Base-by-base conservation (phyloP, 1,139 yeast species). In the Nakaseomyces sp. region DNA sequence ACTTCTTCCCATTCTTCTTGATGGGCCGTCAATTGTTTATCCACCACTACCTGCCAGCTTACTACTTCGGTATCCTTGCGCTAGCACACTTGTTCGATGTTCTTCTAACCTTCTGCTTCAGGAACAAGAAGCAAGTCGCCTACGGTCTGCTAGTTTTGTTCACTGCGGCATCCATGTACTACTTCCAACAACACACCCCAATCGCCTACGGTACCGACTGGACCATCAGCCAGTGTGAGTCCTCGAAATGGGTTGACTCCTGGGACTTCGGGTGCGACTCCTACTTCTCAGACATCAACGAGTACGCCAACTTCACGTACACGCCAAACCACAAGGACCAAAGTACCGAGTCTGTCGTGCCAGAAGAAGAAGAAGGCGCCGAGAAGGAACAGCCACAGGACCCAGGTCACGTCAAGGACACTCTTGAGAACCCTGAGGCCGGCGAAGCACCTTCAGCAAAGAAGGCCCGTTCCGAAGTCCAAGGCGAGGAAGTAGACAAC, bases 1-100 rank as follows among this genome's bases (percentile, higher is more conserved):
- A 89, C 66, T 85, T 81, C 63, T 67, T 75, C 55, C 98, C 98
- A 50, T 89, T 91, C 47, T 86, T 77, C 69, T 70, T 91, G 49
- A 87, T 91, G 96, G 93, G 83, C 26, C 81, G 96, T 66, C 96
- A 89, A 67, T 69, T 89, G 64, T 89, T 89, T 70, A 71, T 91
- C 57, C 96, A 89, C 64, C 96, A 89, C 65, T 89, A 89, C 65
- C 70, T 91, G 52, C 96, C 95, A 46, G 82, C 96, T 4, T 77
- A 85, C 43, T 91, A 88, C 68, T 89, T 91, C 66, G 94, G 91
- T 38, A 73, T 89, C 44, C 72, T 91, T 53, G 88, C 89, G 0
- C 67, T 91, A 47, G 91, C 93, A 22, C 96, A 87, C 61, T 71
- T 77, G 48, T 73, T 88, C 54, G 96, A 91, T 59, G 69, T 86